Evolutionary conservation across 2,329 filamentous ascomycete genomes (phyloP).

Genomic region (Alternaria solani): DNA sequence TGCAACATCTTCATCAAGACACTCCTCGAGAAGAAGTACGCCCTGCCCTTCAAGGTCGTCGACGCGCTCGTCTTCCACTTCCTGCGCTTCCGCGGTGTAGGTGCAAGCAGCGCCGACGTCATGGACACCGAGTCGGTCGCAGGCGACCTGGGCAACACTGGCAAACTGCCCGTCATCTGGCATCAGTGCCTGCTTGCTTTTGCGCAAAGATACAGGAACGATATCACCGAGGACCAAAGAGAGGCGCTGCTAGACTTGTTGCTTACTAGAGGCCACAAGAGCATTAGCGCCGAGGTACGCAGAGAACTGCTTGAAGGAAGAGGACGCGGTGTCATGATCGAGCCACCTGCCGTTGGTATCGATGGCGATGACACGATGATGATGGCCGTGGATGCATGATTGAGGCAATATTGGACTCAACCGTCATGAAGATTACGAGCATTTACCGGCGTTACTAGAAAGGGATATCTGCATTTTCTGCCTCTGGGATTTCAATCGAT

Average conservation of each 20-base stretch:
- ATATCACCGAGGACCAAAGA: slow-evolving; percentile 93
- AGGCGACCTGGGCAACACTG: slow-evolving; percentile 56
- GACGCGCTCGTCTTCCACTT: slow-evolving; percentile 98
- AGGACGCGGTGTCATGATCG: slow-evolving; percentile 77
- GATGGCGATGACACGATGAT: slow-evolving; percentile 93
- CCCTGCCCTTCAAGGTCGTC: slow-evolving; percentile 91
- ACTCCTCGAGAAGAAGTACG: slow-evolving; percentile 95
- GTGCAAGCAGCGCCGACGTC: slow-evolving; percentile 66
- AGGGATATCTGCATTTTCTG: slow-evolving; percentile 2
- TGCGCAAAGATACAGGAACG: slow-evolving; percentile 92
- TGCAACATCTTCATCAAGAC: slow-evolving; percentile 96
- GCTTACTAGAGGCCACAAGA: slow-evolving; percentile 81
- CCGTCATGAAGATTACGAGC: slow-evolving; percentile 11
- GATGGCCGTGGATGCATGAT: slow-evolving; percentile 52
- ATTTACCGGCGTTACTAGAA: slow-evolving; percentile 18
- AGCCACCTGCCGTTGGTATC: slow-evolving; percentile 66
- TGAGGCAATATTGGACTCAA: not conserved
- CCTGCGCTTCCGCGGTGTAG: slow-evolving; percentile 80
- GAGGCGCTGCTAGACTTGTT: slow-evolving; percentile 90
- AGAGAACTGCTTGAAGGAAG: slow-evolving; percentile 87
- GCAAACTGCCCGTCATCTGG: slow-evolving; percentile 89
- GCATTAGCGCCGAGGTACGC: slow-evolving; percentile 90
- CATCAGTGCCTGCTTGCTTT: slow-evolving; percentile 93
- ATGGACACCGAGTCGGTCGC: slow-evolving; percentile 55
- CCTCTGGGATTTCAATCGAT: not conserved